These are phyloP conservation scores for Leccinum holopus DNA, from an alignment of 1,284 basidiomycete genomes.

Conservation along the genomic window DNA sequence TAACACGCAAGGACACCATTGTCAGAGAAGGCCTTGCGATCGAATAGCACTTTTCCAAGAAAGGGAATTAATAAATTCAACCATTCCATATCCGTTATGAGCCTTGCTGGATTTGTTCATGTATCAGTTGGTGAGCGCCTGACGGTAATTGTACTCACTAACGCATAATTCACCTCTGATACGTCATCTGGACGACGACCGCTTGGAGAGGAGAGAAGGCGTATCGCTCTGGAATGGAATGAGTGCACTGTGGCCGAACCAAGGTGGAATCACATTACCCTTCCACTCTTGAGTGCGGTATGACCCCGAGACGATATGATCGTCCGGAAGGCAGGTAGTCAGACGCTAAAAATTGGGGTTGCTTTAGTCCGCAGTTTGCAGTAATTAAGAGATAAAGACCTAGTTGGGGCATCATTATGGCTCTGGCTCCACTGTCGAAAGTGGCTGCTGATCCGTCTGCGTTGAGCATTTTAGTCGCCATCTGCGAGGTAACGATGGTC, in stretches of 20 bases:
- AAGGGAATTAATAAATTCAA: neutral
- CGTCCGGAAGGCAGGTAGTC: slow-evolving; percentile 38
- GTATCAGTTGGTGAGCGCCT: slow-evolving; percentile 10
- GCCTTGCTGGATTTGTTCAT: slow-evolving; percentile 14
- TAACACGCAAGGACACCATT: slow-evolving; percentile 51
- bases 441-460: slow-evolving; percentile 59
- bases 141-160: slow-evolving; percentile 32
- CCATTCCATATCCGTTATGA: slow-evolving; percentile 26
- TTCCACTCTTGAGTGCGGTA: slow-evolving; percentile 29
- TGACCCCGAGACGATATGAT: slow-evolving; percentile 33
- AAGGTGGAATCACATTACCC: slow-evolving; percentile 32
- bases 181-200: slow-evolving; percentile 13
- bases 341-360: slow-evolving; percentile 24
- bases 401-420: slow-evolving; percentile 62
- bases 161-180: slow-evolving; percentile 26
- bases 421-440: slow-evolving; percentile 61
- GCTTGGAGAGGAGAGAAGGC: slow-evolving; percentile 33
- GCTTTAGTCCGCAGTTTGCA: slow-evolving; percentile 10
- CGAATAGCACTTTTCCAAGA: slow-evolving; percentile 17
- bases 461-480: slow-evolving; percentile 64
- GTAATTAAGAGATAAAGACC: slow-evolving; percentile 38
- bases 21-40: slow-evolving; percentile 14
- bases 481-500: slow-evolving; percentile 66
- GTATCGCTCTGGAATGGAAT: slow-evolving; percentile 29
- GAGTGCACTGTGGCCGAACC: slow-evolving; percentile 8